These are phyloP conservation scores for Bipolaris bicolor DNA, from an alignment of 2,329 filamentous ascomycete species.

Conservation along the genomic window DNA sequence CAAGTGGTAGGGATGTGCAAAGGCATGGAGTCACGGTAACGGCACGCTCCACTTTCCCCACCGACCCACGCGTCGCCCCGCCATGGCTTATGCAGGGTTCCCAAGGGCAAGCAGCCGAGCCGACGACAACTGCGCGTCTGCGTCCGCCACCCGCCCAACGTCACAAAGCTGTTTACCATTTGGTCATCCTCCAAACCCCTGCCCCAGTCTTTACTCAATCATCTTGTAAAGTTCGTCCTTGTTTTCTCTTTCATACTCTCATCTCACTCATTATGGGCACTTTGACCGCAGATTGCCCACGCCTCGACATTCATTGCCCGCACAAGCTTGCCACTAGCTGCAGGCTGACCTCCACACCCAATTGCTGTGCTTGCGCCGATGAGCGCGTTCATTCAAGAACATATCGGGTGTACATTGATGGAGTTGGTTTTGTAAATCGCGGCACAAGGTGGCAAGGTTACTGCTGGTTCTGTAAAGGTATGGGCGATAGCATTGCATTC, in stretches of 20 bases:
- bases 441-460: slow-evolving; percentile 59
- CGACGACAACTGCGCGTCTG: slow-evolving; percentile 4
- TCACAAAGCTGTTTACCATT: not conserved
- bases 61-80: slow-evolving; percentile 42
- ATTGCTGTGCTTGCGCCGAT: slow-evolving; percentile 52
- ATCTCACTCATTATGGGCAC: slow-evolving; percentile 43
- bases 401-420: slow-evolving; percentile 58
- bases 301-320: slow-evolving; percentile 46
- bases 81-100: slow-evolving; percentile 7
- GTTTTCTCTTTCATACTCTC: not conserved
- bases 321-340: slow-evolving; percentile 54
- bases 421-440: slow-evolving; percentile 56
- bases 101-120: slow-evolving; percentile 4
- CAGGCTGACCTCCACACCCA: slow-evolving; percentile 48
- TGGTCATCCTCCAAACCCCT: not conserved
- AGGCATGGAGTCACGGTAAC: slow-evolving; percentile 2
- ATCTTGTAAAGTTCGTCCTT: not conserved
- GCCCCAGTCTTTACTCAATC: not conserved
- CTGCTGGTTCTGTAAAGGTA: slow-evolving; percentile 59
- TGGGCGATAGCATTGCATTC: too few relatives aligned
- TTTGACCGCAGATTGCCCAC: slow-evolving; percentile 47
- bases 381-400: slow-evolving; percentile 50
- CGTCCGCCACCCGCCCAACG: slow-evolving; percentile 10
- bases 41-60: slow-evolving; percentile 5
- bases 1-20: not conserved